phyloP scores from a whole-genome alignment of 2,329 filamentous ascomycete species.

The Exophiala phaeomuriformis region DNA sequence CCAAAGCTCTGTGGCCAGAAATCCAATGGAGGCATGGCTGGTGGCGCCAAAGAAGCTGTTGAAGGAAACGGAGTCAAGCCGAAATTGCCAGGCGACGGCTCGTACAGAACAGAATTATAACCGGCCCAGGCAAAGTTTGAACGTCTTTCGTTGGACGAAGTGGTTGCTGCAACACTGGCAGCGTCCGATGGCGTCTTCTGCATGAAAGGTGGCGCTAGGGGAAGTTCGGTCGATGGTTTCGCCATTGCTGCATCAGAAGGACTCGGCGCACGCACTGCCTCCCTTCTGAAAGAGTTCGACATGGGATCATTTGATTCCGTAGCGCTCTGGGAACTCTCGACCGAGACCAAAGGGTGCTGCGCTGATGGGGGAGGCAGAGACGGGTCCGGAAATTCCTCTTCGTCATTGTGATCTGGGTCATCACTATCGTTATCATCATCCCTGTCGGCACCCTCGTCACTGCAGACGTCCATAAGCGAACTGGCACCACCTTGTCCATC shows the following conservation, averaged over 20 bases:
- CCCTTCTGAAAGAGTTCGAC: neutral
- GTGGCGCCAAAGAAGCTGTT: neutral
- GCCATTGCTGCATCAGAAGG: slow-evolving; percentile 37
- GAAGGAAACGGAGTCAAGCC: neutral
- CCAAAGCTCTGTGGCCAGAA: neutral
- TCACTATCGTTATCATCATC: neutral
- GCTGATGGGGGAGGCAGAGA: neutral
- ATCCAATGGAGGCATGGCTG: neutral
- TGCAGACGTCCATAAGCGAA: neutral
- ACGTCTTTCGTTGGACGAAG: neutral
- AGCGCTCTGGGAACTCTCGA: neutral
- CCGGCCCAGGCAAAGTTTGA: slow-evolving; percentile 10
- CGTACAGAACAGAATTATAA: slow-evolving; percentile 15
- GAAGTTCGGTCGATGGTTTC: slow-evolving; percentile 23
- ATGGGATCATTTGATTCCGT: neutral
- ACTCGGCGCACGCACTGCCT: slow-evolving; percentile 29
- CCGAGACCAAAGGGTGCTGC: neutral
- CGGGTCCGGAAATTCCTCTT: neutral
- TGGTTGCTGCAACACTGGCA: neutral
- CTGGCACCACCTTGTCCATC: neutral
- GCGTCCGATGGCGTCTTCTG: neutral
- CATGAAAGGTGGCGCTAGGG: slow-evolving; percentile 3
- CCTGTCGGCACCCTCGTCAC: slow-evolving; percentile 1
- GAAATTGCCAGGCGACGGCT: slow-evolving; percentile 1
- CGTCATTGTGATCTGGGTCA: neutral